Evolutionary conservation across 345 rosid species (phyloP).

Genomic region (Lepidium aucheri): DNA sequence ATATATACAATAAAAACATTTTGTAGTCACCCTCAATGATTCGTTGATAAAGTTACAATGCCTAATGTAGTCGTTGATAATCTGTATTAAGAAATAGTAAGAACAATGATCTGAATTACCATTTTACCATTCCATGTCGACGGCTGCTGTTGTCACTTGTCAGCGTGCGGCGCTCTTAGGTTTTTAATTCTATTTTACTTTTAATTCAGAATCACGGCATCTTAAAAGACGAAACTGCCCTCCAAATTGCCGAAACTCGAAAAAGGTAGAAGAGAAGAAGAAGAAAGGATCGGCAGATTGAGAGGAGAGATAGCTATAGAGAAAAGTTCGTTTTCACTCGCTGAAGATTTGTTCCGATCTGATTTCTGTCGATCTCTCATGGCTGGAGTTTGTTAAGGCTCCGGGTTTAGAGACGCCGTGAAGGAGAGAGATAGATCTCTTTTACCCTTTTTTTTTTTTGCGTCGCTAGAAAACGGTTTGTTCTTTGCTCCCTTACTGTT

Average conservation of each 20-base stretch:
- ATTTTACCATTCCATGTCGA: slow-evolving; percentile 17
- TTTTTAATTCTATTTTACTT: neutral
- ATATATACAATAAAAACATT: too few species aligned
- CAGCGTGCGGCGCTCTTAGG: slow-evolving; percentile 6
- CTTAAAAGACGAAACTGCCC: neutral
- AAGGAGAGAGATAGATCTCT: slow-evolving; percentile 19
- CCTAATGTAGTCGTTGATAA: too few species aligned
- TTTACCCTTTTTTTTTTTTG: neutral
- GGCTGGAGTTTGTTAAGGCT: neutral
- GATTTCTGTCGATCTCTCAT: slow-evolving; percentile 20
- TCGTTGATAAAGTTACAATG: too few species aligned
- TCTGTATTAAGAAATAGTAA: neutral
- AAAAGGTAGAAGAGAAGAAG: neutral
- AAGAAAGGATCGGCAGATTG: slow-evolving; percentile 3
- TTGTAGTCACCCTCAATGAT: too few species aligned
- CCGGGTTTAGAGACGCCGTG: neutral
- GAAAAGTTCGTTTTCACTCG: slow-evolving; percentile 3
- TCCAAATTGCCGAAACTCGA: slow-evolving; percentile 2
- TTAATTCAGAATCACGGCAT: slow-evolving; percentile 5
- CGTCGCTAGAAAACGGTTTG: slow-evolving; percentile 14
- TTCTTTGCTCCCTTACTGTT: neutral
- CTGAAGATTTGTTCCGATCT: neutral
- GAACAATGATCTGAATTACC: neutral
- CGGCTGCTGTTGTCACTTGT: neutral
- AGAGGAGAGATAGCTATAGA: neutral